phyloP scores from a whole-genome alignment of 176 grass and related monocot species.

The Zea luxurians region DNA sequence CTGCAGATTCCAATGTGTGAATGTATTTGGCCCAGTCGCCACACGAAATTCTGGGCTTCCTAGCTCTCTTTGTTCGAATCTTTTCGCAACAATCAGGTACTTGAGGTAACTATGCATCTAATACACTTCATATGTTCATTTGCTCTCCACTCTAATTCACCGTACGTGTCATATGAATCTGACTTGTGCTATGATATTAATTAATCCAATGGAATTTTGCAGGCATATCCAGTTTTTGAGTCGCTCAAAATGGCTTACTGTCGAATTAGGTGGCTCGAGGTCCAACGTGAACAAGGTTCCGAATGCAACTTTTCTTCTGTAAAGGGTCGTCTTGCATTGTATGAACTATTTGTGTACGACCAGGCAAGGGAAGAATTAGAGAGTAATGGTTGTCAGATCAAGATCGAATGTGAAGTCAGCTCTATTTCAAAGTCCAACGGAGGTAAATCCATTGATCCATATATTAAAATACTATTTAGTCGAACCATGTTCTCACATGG shows the following conservation, averaged over 20 bases:
- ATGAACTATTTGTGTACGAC: not conserved
- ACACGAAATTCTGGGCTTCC: conserved; percentile 56
- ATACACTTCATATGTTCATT: not conserved
- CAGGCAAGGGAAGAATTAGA: conserved; percentile 52
- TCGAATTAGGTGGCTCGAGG: conserved; percentile 62
- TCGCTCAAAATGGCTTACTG: conserved; percentile 68
- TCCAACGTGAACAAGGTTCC: conserved; percentile 58
- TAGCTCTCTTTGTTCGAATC: conserved; percentile 68
- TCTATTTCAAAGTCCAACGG: conserved; percentile 48
- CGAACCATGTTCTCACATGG: not conserved
- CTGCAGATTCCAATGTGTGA: conserved; percentile 75
- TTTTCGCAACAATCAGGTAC: conserved; percentile 67
- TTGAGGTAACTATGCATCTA: conserved; percentile 44
- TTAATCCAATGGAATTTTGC: not conserved
- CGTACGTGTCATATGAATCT: conserved; percentile 19
- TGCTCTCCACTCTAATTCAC: not conserved
- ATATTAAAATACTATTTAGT: not conserved
- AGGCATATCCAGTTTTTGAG: conserved; percentile 65
- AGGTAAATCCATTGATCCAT: conserved; percentile 31
- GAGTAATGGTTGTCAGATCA: conserved; percentile 58
- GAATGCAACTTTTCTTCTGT: not conserved
- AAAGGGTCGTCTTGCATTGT: not conserved
- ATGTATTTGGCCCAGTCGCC: conserved; percentile 68
- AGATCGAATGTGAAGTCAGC: conserved; percentile 52
- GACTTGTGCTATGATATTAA: not conserved